A percentile compares a stretch with the other conserved stretches of the same genome.
phyloP scores from a whole-genome alignment of 2,329 filamentous ascomycete species.

The Colletotrichum chrysophilum region DNA sequence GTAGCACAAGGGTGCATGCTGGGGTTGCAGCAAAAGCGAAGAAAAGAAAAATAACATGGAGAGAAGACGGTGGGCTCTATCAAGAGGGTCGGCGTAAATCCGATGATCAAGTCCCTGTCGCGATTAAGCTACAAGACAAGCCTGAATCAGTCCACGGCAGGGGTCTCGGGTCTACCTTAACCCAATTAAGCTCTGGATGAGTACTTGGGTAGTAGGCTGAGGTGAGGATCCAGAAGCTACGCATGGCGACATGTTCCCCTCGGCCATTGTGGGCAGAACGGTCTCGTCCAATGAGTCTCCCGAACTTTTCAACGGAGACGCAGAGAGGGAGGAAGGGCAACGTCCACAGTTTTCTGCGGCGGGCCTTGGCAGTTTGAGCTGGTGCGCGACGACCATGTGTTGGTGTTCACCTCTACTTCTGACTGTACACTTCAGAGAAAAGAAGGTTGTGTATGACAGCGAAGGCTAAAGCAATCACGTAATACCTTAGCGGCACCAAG shows the following conservation, averaged over 20 bases:
- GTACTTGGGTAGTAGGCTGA: too few relatives aligned
- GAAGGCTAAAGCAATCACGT: not conserved
- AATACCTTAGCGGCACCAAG: not conserved
- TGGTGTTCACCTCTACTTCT: not conserved
- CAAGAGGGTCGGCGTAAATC: not conserved
- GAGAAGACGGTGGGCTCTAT: not conserved
- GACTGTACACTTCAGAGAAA: not conserved
- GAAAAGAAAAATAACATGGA: not conserved
- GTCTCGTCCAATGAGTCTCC: not conserved
- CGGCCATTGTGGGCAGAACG: not conserved
- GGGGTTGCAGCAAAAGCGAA: not conserved
- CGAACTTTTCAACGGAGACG: not conserved
- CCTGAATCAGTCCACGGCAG: not conserved
- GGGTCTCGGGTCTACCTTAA: not conserved
- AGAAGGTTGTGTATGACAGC: not conserved
- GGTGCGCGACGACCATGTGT: not conserved
- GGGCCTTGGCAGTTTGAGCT: not conserved
- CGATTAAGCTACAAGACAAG: not conserved
- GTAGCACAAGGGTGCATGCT: not conserved
- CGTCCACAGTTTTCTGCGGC: not conserved
- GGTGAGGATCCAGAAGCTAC: not conserved
- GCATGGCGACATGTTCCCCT: not conserved
- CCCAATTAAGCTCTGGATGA: not conserved
- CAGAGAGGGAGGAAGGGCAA: not conserved
- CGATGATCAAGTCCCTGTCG: not conserved